A percentile compares a stretch with the other conserved stretches of the same genome.
Evolutionary conservation across 2,329 filamentous ascomycete species (phyloP).

Genomic region (Exophiala bonariae): DNA sequence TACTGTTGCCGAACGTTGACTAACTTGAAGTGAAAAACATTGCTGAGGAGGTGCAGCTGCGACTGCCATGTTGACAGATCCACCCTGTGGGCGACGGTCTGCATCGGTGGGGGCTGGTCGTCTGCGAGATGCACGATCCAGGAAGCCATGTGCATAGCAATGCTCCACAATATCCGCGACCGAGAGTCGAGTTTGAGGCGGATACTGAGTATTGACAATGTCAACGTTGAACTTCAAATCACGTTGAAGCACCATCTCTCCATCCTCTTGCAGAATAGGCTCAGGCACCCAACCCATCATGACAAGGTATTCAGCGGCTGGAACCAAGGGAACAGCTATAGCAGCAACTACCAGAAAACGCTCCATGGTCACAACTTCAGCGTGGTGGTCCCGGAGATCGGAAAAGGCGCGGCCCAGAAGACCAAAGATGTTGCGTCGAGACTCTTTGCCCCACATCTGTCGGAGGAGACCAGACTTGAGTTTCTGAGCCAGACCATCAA

Average conservation of each 20-base stretch:
- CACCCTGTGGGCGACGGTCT: no score
- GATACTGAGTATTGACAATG: slow-evolving; percentile 23
- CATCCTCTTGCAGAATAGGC: slow-evolving; percentile 6
- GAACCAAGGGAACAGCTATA: slow-evolving; percentile 48
- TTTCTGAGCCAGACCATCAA: slow-evolving; percentile 53
- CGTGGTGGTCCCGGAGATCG: slow-evolving; percentile 52
- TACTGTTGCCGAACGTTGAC: no score
- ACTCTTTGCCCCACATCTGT: slow-evolving; percentile 52
- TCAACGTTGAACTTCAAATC: slow-evolving; percentile 10
- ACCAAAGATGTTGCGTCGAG: slow-evolving; percentile 53
- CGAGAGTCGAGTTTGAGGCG: slow-evolving; percentile 33
- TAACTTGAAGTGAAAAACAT: no score
- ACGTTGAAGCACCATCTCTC: slow-evolving; percentile 4
- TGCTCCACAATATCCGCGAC: slow-evolving; percentile 34
- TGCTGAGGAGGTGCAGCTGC: neutral
- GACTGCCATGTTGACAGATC: neutral
- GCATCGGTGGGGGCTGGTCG: no score
- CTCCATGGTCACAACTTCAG: slow-evolving; percentile 47
- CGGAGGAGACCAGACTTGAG: slow-evolving; percentile 52
- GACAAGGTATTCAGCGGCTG: slow-evolving; percentile 47
- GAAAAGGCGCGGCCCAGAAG: slow-evolving; percentile 59
- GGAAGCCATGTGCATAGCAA: slow-evolving; percentile 31
- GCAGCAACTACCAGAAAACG: slow-evolving; percentile 49
- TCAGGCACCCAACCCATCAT: slow-evolving; percentile 48
- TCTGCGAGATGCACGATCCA: no score